Percentiles rank a stretch among this genome's conserved stretches.
These are phyloP conservation scores for Cryptococcus amylolentus DNA, from an alignment of 1,284 basidiomycete species.

Conservation along the genomic window DNA sequence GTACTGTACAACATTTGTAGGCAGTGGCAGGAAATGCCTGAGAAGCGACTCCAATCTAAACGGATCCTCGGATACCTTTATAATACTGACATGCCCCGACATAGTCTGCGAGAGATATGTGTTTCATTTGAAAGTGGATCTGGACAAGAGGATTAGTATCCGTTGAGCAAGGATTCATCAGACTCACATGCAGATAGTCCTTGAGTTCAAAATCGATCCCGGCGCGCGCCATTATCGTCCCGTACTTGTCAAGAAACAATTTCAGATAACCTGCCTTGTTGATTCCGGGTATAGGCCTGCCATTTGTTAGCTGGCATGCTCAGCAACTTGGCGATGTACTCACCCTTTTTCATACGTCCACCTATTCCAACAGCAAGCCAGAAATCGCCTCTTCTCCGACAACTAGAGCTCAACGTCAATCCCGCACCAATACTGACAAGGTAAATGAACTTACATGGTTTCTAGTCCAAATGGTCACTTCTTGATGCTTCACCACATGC, in stretches of 20 bases:
- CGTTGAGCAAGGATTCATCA: not conserved
- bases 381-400: constrained; percentile 14
- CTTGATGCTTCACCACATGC: constrained; percentile 14
- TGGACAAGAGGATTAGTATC: not conserved
- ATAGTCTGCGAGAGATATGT: constrained; percentile 4
- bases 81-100: constrained; percentile 2
- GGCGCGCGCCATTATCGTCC: constrained; percentile 16
- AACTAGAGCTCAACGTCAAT: not conserved
- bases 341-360: constrained; percentile 24
- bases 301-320: not conserved
- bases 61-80: not conserved
- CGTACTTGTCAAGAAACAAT: constrained; percentile 22
- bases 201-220: constrained; percentile 10
- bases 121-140: constrained; percentile 3
- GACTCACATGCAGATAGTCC: constrained; percentile 16
- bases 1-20: not conserved
- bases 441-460: constrained; percentile 18
- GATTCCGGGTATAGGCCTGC: constrained; percentile 11
- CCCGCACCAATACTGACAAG: not conserved
- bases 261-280: constrained; percentile 8
- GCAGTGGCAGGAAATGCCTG: not conserved
- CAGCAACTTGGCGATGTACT: not conserved
- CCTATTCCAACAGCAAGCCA: constrained; percentile 25
- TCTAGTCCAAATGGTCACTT: constrained; percentile 11
- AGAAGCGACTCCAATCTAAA: not conserved